Percentiles rank a stretch among this genome's conserved stretches.
Evolutionary conservation across 106 monocot genomes (phyloP).

Genomic region (Cymbidium sinense): DNA sequence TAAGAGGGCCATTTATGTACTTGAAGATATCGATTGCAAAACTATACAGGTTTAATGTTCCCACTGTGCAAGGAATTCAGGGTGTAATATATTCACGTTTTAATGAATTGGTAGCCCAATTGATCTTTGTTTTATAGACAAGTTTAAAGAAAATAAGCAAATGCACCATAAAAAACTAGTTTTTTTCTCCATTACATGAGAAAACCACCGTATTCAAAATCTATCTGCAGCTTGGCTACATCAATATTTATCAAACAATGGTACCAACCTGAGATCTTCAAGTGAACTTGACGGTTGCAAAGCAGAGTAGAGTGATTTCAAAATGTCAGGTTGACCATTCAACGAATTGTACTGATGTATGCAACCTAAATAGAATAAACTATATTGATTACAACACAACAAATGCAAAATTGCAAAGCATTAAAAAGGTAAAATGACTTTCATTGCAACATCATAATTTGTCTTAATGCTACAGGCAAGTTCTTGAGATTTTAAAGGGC

Average conservation of each 20-base stretch:
- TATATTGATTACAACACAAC: neutral
- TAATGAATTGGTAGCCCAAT: neutral
- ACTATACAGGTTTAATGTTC: neutral
- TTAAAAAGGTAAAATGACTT: neutral
- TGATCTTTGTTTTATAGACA: neutral
- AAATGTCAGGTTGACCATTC: slow-evolving; percentile 85
- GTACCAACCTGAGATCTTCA: slow-evolving; percentile 63
- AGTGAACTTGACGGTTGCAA: slow-evolving; percentile 79
- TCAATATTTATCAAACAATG: neutral
- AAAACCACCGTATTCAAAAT: neutral
- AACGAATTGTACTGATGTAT: slow-evolving; percentile 88
- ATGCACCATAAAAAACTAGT: neutral
- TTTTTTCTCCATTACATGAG: neutral
- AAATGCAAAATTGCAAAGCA: neutral
- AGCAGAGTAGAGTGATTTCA: slow-evolving; percentile 85
- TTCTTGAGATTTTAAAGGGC: neutral
- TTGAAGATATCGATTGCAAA: neutral
- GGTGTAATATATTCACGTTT: neutral
- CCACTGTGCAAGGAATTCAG: neutral
- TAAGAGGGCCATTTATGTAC: neutral
- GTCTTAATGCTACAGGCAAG: neutral
- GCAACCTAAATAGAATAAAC: slow-evolving; percentile 41
- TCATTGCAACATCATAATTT: neutral
- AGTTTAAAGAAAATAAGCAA: neutral
- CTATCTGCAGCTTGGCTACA: neutral